Percentiles rank a stretch among this genome's conserved stretches.
Conservation (phyloP, 164 flowering plant species). For the Berberis vulgaris region DNA sequence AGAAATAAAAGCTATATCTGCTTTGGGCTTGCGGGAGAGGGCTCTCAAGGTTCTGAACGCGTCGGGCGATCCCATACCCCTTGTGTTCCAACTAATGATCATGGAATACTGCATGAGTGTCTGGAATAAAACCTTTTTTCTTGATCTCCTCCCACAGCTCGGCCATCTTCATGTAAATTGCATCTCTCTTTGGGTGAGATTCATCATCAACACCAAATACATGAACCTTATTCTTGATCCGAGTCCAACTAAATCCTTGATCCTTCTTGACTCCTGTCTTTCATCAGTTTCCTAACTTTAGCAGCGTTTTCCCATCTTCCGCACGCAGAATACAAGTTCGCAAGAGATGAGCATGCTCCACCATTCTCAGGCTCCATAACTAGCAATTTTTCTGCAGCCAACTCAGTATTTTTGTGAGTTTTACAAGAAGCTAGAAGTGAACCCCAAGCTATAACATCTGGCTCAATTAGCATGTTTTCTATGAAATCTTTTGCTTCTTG, state of each 20-base stretch:
- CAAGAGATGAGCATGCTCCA: conserved; percentile 74
- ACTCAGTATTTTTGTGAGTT: conserved; percentile 50
- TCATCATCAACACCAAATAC: conserved; percentile 73
- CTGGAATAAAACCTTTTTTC: conserved; percentile 73
- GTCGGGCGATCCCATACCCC: no score
- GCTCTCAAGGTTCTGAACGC: no score
- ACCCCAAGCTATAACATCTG: conserved; percentile 82
- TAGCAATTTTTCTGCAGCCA: conserved; percentile 71
- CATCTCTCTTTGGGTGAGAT: conserved; percentile 57
- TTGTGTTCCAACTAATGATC: conserved; percentile 26
- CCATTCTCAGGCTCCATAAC: conserved; percentile 63
- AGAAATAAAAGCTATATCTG: no score
- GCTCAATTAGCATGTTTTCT: conserved; percentile 65
- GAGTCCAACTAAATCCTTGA: conserved; percentile 77
- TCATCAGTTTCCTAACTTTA: conserved; percentile 56
- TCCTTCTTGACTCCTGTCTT: conserved; percentile 72
- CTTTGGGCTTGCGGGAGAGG: no score
- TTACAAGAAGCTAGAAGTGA: conserved; percentile 75
- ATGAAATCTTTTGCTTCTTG: conserved; percentile 59
- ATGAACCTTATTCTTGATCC: conserved; percentile 49
- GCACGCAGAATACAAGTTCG: conserved; percentile 62
- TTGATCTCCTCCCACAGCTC: conserved; percentile 70
- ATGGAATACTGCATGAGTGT: conserved; percentile 62
- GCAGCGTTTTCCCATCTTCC: conserved; percentile 76
- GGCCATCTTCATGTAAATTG: conserved; percentile 39